Conservation (phyloP, 805 yeast genomes). For the Blastobotrys terrestris region DNA sequence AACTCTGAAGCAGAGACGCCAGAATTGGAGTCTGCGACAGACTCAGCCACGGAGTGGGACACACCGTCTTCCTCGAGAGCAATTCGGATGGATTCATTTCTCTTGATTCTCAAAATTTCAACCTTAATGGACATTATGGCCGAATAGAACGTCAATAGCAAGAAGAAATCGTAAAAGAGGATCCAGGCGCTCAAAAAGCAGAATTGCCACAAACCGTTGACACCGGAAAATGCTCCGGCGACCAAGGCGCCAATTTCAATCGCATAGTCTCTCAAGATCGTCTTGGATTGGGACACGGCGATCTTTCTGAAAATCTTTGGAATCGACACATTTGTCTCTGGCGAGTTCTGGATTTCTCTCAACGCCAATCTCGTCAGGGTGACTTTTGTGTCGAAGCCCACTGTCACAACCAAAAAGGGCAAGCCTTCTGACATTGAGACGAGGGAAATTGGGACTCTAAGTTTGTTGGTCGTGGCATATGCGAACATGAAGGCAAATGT, state of each 20-base stretch:
- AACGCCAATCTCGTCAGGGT: slow-evolving; percentile 48
- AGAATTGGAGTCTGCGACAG: slow-evolving; percentile 43
- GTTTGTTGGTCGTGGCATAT: slow-evolving; percentile 49
- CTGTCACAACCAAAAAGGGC: slow-evolving; percentile 85
- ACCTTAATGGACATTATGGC: slow-evolving; percentile 82
- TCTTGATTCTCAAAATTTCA: slow-evolving; percentile 80
- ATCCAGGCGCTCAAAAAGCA: slow-evolving; percentile 69
- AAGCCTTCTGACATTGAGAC: slow-evolving; percentile 80
- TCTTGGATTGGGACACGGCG: slow-evolving; percentile 36
- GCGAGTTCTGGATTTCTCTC: slow-evolving; percentile 23
- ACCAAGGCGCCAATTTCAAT: slow-evolving; percentile 66
- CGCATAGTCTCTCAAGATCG: slow-evolving; percentile 67
- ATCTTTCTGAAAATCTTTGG: slow-evolving; percentile 33
- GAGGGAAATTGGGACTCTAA: slow-evolving; percentile 60
- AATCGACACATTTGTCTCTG: slow-evolving; percentile 28
- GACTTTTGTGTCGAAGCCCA: slow-evolving; percentile 86
- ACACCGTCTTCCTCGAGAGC: slow-evolving; percentile 93
- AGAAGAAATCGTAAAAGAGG: slow-evolving; percentile 60
- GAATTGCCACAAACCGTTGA: slow-evolving; percentile 74
- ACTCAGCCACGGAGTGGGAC: slow-evolving; percentile 62
- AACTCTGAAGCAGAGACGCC: slow-evolving; percentile 14
- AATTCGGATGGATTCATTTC: slow-evolving; percentile 67
- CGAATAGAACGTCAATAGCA: slow-evolving; percentile 74
- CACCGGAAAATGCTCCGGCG: slow-evolving; percentile 47
- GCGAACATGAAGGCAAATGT: slow-evolving; percentile 82